Percentiles rank a stretch among this genome's conserved stretches.
These are phyloP conservation scores for Nemania diffusa DNA, from an alignment of 2,329 filamentous ascomycete genomes.

Conservation along the genomic window DNA sequence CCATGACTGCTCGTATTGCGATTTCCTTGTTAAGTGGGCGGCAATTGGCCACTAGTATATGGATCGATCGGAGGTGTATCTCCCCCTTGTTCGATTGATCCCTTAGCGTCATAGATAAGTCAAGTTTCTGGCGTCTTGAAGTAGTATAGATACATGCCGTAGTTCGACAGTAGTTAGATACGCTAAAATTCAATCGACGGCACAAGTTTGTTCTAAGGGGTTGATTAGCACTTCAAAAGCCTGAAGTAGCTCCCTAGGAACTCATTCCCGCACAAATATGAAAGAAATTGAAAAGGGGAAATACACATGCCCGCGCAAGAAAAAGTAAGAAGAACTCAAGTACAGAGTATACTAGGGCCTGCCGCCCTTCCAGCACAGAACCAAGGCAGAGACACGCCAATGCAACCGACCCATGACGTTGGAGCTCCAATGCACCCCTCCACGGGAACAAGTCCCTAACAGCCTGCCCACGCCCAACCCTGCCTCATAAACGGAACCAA, in stretches of 20 bases:
- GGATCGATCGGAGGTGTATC: constrained; percentile 28
- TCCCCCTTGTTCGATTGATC: constrained; percentile 22
- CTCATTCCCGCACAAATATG: neutral
- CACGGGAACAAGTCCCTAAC: neutral
- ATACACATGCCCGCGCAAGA: neutral
- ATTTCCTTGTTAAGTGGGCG: constrained; percentile 12
- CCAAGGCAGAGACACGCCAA: neutral
- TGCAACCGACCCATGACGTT: neutral
- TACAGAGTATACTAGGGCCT: neutral
- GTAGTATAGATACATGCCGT: neutral
- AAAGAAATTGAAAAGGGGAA: neutral
- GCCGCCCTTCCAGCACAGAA: neutral
- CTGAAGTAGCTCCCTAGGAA: neutral
- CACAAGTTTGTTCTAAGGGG: neutral
- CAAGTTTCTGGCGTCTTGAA: neutral
- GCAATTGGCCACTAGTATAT: constrained; percentile 31
- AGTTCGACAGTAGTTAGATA: too few species aligned
- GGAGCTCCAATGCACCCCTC: constrained; percentile 8
- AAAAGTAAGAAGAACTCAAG: neutral
- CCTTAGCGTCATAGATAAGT: constrained; percentile 3
- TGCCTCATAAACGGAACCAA: constrained; percentile 3
- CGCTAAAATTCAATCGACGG: neutral
- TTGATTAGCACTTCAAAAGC: neutral
- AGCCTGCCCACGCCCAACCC: neutral
- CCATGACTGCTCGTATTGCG: neutral